phyloP scores from a whole-genome alignment of 345 rosid genomes.

The Eucalyptus polyanthemos region DNA sequence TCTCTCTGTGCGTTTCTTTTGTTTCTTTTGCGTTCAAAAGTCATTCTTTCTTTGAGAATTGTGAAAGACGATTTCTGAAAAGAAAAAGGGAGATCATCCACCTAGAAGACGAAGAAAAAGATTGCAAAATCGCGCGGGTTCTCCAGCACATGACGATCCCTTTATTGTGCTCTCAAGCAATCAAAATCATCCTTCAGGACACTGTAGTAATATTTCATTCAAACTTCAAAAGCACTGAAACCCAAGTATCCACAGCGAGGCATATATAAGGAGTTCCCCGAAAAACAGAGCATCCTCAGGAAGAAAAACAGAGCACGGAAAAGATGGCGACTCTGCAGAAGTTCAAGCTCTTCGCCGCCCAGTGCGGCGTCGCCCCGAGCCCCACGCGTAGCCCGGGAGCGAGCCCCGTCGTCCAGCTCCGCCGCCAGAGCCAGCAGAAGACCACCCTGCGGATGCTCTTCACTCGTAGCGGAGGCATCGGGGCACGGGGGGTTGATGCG shows the following conservation, averaged over 20 bases:
- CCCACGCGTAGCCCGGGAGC: slow-evolving; percentile 64
- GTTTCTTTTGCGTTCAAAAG: background rate
- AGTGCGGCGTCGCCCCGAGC: slow-evolving; percentile 70
- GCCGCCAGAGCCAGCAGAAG: slow-evolving; percentile 46
- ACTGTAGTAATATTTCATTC: background rate
- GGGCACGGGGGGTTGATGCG: slow-evolving; percentile 10
- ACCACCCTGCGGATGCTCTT: slow-evolving; percentile 67
- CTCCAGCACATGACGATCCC: background rate
- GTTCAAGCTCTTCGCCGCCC: slow-evolving; percentile 73
- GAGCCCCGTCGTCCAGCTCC: slow-evolving; percentile 61
- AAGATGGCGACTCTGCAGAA: slow-evolving; percentile 69
- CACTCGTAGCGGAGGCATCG: slow-evolving; percentile 14
- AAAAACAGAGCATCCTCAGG: background rate
- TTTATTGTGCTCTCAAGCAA: background rate
- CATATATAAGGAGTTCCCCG: background rate
- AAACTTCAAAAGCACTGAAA: slow-evolving; percentile 2
- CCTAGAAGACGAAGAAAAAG: background rate
- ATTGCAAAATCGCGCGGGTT: background rate
- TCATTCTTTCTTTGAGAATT: background rate
- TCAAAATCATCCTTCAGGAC: background rate
- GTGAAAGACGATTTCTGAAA: background rate
- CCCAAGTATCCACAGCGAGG: background rate
- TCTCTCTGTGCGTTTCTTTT: background rate
- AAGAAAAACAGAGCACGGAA: background rate
- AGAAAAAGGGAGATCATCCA: background rate